Base-by-base conservation (phyloP, 805 yeast species). In the Zygotorulaspora florentina region DNA sequence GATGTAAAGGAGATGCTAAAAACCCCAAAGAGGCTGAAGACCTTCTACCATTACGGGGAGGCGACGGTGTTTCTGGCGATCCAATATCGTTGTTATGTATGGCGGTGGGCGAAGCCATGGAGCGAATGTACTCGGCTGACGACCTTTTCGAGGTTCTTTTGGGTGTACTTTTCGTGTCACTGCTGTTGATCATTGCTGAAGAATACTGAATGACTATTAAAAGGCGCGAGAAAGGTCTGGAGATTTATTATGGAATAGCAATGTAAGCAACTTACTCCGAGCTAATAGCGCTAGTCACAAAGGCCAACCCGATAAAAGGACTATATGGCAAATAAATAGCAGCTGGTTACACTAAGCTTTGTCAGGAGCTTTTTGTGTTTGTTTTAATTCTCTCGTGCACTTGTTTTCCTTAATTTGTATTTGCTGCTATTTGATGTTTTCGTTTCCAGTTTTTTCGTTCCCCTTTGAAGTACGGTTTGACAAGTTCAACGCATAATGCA, bases 21-120 rank as follows among this genome's bases (percentile, higher is more conserved):
- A 57, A 61, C 2, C 62, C 56, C 37, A 54, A 41, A 8, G 61
- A 52, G 2, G 58, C 53, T 2, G 62, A 61, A 11, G 61, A 54
- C 18, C 62, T 46, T 30, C 61, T 50, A 1, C 45, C 48, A 25
- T 51, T 36, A 20, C 37, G 30, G 17, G 51, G 54, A 2, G 65
- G 62, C 6, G 65, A 61, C 2, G 65, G 65, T 2, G 64, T 59
- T 31, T 50, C 57, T 13, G 63, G 58, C 6, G 56, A 53, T n/a
- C 41, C 42, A 9, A 23, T 35, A 23, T 46, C 50, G n/a, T 40
- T 44, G 10, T 27, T 50, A 18, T 44, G 46, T 25, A 38, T 35
- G 30, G 39, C 37, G 15, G 45, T 43, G 17, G 53, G 53, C 2
- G 53, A 43, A 38, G 47, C 45, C 50, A 43, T 46, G 18, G 53